Conservation (phyloP, 2,329 filamentous ascomycete genomes). For the Diaporthe sp. region DNA sequence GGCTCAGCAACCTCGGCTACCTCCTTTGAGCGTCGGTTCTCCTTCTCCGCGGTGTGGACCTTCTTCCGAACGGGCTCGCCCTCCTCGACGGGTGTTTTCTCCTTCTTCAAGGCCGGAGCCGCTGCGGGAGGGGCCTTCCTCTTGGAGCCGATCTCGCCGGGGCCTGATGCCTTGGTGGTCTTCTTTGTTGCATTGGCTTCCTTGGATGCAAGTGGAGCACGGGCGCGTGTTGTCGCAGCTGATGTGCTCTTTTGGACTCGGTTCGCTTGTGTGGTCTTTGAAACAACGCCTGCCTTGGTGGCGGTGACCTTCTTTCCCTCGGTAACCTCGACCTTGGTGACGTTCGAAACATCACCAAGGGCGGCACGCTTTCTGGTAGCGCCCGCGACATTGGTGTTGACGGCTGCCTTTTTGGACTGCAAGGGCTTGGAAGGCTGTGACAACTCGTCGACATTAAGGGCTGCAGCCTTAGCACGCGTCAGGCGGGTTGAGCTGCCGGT, state of each 20-base stretch:
- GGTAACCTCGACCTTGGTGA: slow-evolving; percentile 80
- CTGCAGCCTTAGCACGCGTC: slow-evolving; percentile 92
- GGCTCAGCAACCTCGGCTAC: slow-evolving; percentile 52
- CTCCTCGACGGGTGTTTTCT: slow-evolving; percentile 71
- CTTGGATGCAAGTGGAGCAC: slow-evolving; percentile 70
- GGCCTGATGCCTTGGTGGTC: slow-evolving; percentile 66
- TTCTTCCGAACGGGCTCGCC: slow-evolving; percentile 80
- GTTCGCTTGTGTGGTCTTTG: slow-evolving; percentile 86
- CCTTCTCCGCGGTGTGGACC: slow-evolving; percentile 66
- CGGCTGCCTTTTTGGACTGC: slow-evolving; percentile 77
- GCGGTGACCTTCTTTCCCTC: slow-evolving; percentile 80
- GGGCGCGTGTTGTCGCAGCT: slow-evolving; percentile 72
- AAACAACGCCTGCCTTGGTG: slow-evolving; percentile 77
- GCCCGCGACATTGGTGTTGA: slow-evolving; percentile 62
- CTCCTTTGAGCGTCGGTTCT: slow-evolving; percentile 61
- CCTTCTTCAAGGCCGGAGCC: slow-evolving; percentile 69
- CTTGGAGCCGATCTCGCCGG: slow-evolving; percentile 61
- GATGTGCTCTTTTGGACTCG: slow-evolving; percentile 81
- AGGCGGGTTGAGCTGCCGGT: slow-evolving; percentile 77
- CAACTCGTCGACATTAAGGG: slow-evolving; percentile 74
- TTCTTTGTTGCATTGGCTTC: slow-evolving; percentile 59
- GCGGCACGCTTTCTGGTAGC: slow-evolving; percentile 80
- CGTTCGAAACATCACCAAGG: slow-evolving; percentile 95
- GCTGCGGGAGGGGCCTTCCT: slow-evolving; percentile 67
- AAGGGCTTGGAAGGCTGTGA: slow-evolving; percentile 71